A percentile compares a stretch with the other conserved stretches of the same genome.
Conservation (phyloP, 1,284 basidiomycete genomes). For the Ustilago sp. region DNA sequence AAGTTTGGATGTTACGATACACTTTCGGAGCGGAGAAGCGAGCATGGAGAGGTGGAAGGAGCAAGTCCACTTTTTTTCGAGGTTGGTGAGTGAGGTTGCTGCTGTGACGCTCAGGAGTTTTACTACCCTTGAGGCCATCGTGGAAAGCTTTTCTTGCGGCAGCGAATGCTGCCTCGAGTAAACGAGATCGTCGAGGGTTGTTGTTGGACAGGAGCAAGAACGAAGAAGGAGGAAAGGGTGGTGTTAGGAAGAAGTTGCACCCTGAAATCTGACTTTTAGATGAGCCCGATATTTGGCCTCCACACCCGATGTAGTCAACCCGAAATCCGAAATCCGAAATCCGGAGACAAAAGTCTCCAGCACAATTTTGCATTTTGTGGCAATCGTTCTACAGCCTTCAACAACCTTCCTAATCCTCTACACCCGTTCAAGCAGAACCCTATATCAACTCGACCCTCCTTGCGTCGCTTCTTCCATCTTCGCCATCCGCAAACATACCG, state of each 20-base stretch:
- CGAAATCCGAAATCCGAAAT: conserved; percentile 19
- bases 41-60: conserved; percentile 39
- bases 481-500: not conserved
- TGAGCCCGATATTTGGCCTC: conserved; percentile 20
- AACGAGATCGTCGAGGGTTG: too few species aligned
- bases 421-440: not conserved
- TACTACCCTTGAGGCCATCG: not conserved
- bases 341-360: too few species aligned
- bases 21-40: conserved; percentile 27
- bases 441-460: not conserved
- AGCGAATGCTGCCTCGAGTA: too few species aligned
- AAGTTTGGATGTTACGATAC: conserved; percentile 32
- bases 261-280: conserved; percentile 17
- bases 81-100: not conserved
- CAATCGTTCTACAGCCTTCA: conserved; percentile 34
- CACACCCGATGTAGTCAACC: conserved; percentile 25
- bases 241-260: conserved; percentile 19
- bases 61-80: conserved; percentile 25
- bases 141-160: too few species aligned
- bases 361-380: conserved; percentile 10
- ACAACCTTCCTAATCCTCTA: conserved; percentile 13
- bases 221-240: not conserved
- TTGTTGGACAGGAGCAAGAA: not conserved
- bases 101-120: conserved; percentile 5
- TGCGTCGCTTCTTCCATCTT: not conserved